Evolutionary conservation across 2,329 filamentous ascomycete species (phyloP).

Genomic region (Colletotrichum gigasporum): DNA sequence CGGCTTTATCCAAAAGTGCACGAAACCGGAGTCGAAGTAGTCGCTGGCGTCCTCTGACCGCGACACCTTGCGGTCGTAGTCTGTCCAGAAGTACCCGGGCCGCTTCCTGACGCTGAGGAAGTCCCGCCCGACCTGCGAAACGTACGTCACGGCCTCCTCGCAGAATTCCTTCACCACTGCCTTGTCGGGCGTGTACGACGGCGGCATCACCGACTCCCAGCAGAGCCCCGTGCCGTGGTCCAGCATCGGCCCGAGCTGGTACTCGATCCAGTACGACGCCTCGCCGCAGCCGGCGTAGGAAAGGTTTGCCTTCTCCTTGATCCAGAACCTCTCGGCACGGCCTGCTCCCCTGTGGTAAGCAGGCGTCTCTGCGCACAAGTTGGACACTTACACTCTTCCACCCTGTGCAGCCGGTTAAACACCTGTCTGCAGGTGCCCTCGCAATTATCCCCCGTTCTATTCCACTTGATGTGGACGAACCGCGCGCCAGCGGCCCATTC

Average conservation of each 20-base stretch:
- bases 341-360: neutral
- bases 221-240: conserved; percentile 10
- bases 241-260: neutral
- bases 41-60: neutral
- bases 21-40: conserved; percentile 2
- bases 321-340: conserved; percentile 13
- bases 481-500: neutral
- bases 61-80: conserved; percentile 12
- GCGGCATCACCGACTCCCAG: neutral
- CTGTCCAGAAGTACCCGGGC: conserved; percentile 15
- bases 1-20: conserved; percentile 19
- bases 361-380: neutral
- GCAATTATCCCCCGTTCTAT: neutral
- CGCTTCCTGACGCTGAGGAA: neutral
- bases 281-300: conserved; percentile 10
- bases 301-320: conserved; percentile 1
- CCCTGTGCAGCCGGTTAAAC: conserved; percentile 3
- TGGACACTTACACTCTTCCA: neutral
- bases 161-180: neutral
- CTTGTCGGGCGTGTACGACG: neutral
- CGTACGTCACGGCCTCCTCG: neutral
- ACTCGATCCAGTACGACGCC: neutral
- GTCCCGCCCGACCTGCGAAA: neutral
- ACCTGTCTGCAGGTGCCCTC: conserved; percentile 3
- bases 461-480: neutral